Evolutionary conservation across 2,329 filamentous ascomycete species (phyloP).

Genomic region (Aspergillus candidus): DNA sequence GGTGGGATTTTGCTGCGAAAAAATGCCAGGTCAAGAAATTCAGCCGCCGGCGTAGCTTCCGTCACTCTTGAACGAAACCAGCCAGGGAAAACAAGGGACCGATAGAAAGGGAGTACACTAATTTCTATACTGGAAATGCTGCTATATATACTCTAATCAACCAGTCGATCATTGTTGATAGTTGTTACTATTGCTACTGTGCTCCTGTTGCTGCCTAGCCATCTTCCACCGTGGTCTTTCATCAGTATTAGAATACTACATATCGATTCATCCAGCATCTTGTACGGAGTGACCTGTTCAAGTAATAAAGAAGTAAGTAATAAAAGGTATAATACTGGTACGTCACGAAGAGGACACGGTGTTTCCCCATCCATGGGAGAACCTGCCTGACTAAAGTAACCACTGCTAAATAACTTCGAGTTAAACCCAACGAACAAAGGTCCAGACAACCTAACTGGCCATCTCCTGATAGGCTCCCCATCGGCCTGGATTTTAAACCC

Average conservation of each 20-base stretch:
- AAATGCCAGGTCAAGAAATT: conserved; percentile 32
- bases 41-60: conserved; percentile 34
- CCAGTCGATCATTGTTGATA: too few species aligned
- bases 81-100: background rate
- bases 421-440: too few species aligned
- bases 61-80: conserved; percentile 24
- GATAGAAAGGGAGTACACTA: too few species aligned
- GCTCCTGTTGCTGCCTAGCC: background rate
- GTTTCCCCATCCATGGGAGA: conserved; percentile 14
- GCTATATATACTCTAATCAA: too few species aligned
- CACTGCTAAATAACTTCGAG: too few species aligned
- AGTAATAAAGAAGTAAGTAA: background rate
- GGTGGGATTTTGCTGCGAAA: conserved; percentile 27
- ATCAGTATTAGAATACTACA: background rate
- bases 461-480: conserved; percentile 14
- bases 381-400: too few species aligned
- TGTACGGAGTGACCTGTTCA: too few species aligned
- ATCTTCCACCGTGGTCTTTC: background rate
- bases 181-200: too few species aligned
- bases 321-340: background rate
- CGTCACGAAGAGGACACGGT: conserved; percentile 25
- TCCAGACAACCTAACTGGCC: too few species aligned
- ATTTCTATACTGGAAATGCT: too few species aligned
- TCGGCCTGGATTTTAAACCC: conserved; percentile 4
- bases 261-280: background rate